phyloP scores from a whole-genome alignment of 2,329 filamentous ascomycete species.

The Fusarium sp. region DNA sequence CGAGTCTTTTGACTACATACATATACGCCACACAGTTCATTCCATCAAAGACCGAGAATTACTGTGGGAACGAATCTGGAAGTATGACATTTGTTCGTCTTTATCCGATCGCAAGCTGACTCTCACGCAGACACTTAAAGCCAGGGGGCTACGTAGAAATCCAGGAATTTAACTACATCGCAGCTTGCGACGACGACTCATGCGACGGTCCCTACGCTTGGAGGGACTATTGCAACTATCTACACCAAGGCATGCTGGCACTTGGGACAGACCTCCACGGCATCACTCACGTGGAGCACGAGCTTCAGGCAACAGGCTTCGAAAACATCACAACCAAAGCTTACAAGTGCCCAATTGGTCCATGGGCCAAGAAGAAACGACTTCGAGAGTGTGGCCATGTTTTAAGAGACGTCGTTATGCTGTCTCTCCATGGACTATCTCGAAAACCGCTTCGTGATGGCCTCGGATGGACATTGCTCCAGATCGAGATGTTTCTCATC shows the following conservation, averaged over 20 bases:
- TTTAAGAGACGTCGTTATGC: slow-evolving; percentile 54
- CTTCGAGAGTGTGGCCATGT: slow-evolving; percentile 58
- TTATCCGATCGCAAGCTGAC: neutral
- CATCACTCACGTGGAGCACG: slow-evolving; percentile 48
- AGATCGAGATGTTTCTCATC: slow-evolving; percentile 56
- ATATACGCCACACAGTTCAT: slow-evolving; percentile 58
- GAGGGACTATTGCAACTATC: slow-evolving; percentile 56
- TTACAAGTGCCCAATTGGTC: slow-evolving; percentile 59
- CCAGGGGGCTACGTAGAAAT: slow-evolving; percentile 62
- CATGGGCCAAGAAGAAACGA: slow-evolving; percentile 56
- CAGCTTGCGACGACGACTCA: slow-evolving; percentile 56
- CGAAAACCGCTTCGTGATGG: slow-evolving; percentile 52
- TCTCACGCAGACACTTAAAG: slow-evolving; percentile 55
- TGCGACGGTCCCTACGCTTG: slow-evolving; percentile 56
- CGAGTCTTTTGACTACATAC: slow-evolving; percentile 59
- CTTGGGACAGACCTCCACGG: slow-evolving; percentile 56
- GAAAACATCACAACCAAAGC: slow-evolving; percentile 50
- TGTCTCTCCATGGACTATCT: slow-evolving; percentile 52
- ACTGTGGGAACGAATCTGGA: slow-evolving; percentile 55
- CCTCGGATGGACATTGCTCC: slow-evolving; percentile 52
- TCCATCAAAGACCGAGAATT: slow-evolving; percentile 54
- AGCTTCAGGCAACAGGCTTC: slow-evolving; percentile 55
- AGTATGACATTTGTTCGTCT: slow-evolving; percentile 43
- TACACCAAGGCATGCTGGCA: slow-evolving; percentile 52
- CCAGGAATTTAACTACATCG: slow-evolving; percentile 55